Evolutionary conservation across 805 yeast species (phyloP), one percentile per base, ranked within the genome.

Genomic region (Huiozyma sinensis): DNA sequence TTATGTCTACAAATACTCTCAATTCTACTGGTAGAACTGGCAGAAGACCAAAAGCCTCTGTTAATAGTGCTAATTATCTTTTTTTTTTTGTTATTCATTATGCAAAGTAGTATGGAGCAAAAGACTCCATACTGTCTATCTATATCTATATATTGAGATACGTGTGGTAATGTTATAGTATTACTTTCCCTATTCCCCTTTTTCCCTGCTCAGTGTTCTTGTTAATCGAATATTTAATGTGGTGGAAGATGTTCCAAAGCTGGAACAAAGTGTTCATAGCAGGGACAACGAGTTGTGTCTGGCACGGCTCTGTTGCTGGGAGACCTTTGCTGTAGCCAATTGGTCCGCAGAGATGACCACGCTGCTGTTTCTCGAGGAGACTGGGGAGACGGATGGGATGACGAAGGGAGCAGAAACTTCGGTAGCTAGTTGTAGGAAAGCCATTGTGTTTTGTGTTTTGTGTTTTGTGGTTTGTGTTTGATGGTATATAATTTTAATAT

Each of bases 1-100:
- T 67, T 89, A 87, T 61, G 75, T 71, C 42, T 74, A 73, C 60
- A 86, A 85, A 68, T 86, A 83, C 68, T 71, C 74, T 49, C 83
- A 84, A 63, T 86, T 83, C 58, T 82, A 83, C 56, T 63, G 7
- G n/a, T 38, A 28, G 32, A 12, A 30, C 24, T 11, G 28, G 33
- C 33, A 7, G 33, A 11, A 17, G 24, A 17, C 4, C 24, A 17
- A 17, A 17, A 4, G 24, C 24, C 24, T 17, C 24, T 17, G 24
- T 17, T 17, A 17, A 17, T 17, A 17, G 24, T 17, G 4, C 24
- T 17, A 17, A 17, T 17, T 17, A 17, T 17, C 24, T 17, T 17
- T 17, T 17, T 17, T 17, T 17, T 17, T 17, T 17, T 17, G 24
- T 17, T 17, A 17, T 17, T 17, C 24, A 17, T 17, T 17, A 17